Evolutionary conservation across 2,329 filamentous ascomycete genomes (phyloP).

Genomic region (Aspergillus sp.): DNA sequence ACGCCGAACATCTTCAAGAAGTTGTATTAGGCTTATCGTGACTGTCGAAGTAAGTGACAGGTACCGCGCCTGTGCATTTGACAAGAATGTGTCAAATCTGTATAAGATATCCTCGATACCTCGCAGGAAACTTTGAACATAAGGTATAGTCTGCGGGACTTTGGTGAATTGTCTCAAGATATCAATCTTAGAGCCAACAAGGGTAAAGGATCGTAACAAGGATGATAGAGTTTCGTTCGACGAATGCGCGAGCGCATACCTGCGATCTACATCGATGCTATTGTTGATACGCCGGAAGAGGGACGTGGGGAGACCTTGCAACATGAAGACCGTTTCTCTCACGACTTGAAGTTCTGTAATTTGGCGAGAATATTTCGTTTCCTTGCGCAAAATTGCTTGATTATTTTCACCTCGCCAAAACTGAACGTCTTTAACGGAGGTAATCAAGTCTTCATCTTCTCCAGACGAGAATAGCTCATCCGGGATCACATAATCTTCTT

Average conservation of each 20-base stretch:
- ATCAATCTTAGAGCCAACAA: slow-evolving; percentile 42
- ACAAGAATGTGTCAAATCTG: slow-evolving; percentile 52
- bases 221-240: slow-evolving; percentile 24
- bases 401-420: slow-evolving; percentile 39
- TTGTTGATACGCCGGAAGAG: slow-evolving; percentile 49
- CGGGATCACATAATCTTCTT: slow-evolving; percentile 28
- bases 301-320: slow-evolving; percentile 67
- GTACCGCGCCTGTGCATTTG: slow-evolving; percentile 53
- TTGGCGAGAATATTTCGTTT: slow-evolving; percentile 15
- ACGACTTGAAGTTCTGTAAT: slow-evolving; percentile 66
- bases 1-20: slow-evolving; percentile 51
- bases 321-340: slow-evolving; percentile 76
- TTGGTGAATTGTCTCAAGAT: slow-evolving; percentile 43
- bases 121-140: slow-evolving; percentile 64
- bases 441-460: slow-evolving; percentile 28
- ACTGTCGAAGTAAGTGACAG: slow-evolving; percentile 47
- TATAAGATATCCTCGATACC: slow-evolving; percentile 51
- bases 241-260: slow-evolving; percentile 28
- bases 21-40: slow-evolving; percentile 58
- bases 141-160: slow-evolving; percentile 43
- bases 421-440: slow-evolving; percentile 36
- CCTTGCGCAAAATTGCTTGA: slow-evolving; percentile 5
- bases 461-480: slow-evolving; percentile 24
- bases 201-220: slow-evolving; percentile 37
- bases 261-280: slow-evolving; percentile 29